Percentiles rank a stretch among this genome's conserved stretches.
These are phyloP conservation scores for Hypocreales sp. DNA, from an alignment of 2,329 filamentous ascomycete species.

Conservation along the genomic window DNA sequence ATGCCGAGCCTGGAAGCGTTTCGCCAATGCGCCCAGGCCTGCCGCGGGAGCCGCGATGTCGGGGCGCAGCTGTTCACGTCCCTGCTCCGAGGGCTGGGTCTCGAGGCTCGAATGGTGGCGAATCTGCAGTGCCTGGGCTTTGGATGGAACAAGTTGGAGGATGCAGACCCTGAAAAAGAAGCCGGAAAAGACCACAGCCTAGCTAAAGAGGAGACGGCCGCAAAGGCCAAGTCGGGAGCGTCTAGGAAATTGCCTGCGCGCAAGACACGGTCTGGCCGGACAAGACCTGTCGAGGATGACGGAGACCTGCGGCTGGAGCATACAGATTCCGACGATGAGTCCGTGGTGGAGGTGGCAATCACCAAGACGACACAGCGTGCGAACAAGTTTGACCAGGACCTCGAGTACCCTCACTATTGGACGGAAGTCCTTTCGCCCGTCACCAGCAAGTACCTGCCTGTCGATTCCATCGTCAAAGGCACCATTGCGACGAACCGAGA, in stretches of 20 bases:
- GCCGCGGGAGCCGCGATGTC: conserved; percentile 71
- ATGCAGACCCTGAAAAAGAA: conserved; percentile 38
- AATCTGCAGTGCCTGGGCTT: conserved; percentile 80
- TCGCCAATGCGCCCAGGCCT: conserved; percentile 48
- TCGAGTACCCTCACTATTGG: conserved; percentile 85
- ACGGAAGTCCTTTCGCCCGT: conserved; percentile 74
- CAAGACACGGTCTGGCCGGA: conserved; percentile 4
- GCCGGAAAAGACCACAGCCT: neutral
- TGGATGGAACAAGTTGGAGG: conserved; percentile 78
- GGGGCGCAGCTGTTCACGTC: conserved; percentile 85
- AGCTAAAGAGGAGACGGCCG: conserved; percentile 3
- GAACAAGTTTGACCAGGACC: conserved; percentile 54
- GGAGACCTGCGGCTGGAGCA: conserved; percentile 26
- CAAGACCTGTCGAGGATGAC: conserved; percentile 23
- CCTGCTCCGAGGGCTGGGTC: conserved; percentile 60
- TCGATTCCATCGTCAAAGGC: conserved; percentile 59
- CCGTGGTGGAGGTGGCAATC: conserved; percentile 37
- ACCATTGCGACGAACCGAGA: conserved; percentile 58
- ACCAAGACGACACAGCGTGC: conserved; percentile 20
- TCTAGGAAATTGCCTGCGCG: conserved; percentile 3
- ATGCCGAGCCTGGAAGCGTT: conserved; percentile 55
- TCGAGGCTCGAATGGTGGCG: conserved; percentile 72
- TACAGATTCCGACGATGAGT: conserved; percentile 40
- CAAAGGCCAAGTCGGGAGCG: conserved; percentile 6
- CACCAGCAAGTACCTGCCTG: conserved; percentile 61